Evolutionary conservation across 2,329 filamentous ascomycete species (phyloP), one percentile per base, ranked within the genome.

Genomic region (Paracoccidioides brasiliensis): DNA sequence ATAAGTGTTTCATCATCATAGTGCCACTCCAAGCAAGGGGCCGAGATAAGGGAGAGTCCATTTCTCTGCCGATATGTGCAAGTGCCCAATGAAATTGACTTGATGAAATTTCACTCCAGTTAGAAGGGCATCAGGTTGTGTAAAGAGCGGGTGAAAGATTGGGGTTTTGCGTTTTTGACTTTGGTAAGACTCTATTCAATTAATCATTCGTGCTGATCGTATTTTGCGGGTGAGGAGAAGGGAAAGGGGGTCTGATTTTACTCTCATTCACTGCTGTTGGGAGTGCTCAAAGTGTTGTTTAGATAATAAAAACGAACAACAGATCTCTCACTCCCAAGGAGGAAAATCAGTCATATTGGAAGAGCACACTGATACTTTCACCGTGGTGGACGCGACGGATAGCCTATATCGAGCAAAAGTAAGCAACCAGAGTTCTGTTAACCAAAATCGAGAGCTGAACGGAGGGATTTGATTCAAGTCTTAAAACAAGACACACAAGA

Each of bases 341-440:
- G 30, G n/a, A 28, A 22, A 15, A 42, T 68, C 70, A 90, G 69
- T 88, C 85, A 71, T 88, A 86, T 68, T 90, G 85, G 73, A 98
- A 98, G 53, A 98, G 79, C 58, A 93, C 88, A 69, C 90, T 95
- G 73, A 98, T 95, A 66, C 89, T 95, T 76, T 98, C 93, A 65
- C 93, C 93, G 71, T 97, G 90, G 73, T 98, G 93, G 57, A 97
- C 91, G 60, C 93, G 83, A 60, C 93, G 86, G 64, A 97, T 96
- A 52, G 93, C 83, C 81, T 83, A 56, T 15, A 62, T 22, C 22
- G 22, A 22, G 35, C 46, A 56, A 28, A 56, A n/a, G 50, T 22
- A 22, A n/a, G 22, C 8, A 32, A 28, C 2, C 28, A 52, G 8
- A 6, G 4, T 32, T 28, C 10, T 41, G 38, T 42, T 51, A 35